Base-by-base conservation (phyloP, 192 early-diverging fungal species). In the Linnemannia zychae region DNA sequence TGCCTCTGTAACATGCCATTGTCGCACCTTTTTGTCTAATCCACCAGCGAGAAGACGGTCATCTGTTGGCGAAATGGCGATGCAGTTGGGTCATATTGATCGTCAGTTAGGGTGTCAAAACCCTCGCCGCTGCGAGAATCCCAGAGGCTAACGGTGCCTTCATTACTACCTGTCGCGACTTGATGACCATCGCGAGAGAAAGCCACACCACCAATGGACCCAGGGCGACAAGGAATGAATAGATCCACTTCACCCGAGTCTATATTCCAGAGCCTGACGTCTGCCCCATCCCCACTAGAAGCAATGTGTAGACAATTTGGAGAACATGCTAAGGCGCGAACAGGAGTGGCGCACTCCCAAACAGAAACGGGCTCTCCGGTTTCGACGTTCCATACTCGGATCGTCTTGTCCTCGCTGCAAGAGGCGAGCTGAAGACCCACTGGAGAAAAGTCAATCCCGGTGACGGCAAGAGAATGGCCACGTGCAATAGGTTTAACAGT, bases 381-480 rank as follows among this genome's bases (percentile, higher is more conserved):
- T 11, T 53, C 0, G 7, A 37, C 48, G 20, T 57, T 33, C 72
- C 72, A 73, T 13, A 57, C 16, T 13, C 48, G 33, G 1, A 73
- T 9, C 46, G 24, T 73, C 16, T 24, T 57, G 22, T 57, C 72
- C 49, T 7, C 15, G 31, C 72, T 33, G 18, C 46, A 31, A 7
- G 48, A 52, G 3, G 50, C 49, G 15, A 73, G n/a, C 0, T 33
- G 72, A 22, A 15, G 12, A 22, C 72, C 49, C 4, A 4, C 37
- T 36, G 72, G 72, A 37, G 72, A 73, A 57, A 52, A 76, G 1
- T 63, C 18, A 11, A 76, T 31, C 1, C 65, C 38, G 7, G n/a
- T 31, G 18, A 68, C n/a, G 4, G 13, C 57, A 11, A 60, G 57
- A 20, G 37, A 28, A 47, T 67, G 74, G 47, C 74, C 74, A 31